A percentile compares a stretch with the other conserved stretches of the same genome.
Evolutionary conservation across 345 rosid genomes (phyloP).

Genomic region (Camelina neglecta): DNA sequence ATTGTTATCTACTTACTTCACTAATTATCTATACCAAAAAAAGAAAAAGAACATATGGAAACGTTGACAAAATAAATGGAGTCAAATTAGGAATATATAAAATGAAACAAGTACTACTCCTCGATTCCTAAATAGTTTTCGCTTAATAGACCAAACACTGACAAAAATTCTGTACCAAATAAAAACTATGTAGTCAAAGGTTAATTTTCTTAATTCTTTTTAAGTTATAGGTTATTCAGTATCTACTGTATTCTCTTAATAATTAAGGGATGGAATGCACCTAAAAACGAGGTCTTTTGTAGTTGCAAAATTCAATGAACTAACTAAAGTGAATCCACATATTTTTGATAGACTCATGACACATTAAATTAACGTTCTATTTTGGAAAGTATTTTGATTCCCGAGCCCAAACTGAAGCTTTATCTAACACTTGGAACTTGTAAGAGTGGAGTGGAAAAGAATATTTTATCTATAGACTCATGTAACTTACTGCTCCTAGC

Average conservation of each 20-base stretch:
- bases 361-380: constrained; percentile 29
- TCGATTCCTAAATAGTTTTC: too few relatives aligned
- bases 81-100: too few relatives aligned
- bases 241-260: too few relatives aligned
- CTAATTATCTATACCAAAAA: not conserved
- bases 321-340: not conserved
- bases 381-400: constrained; percentile 37
- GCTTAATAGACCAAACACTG: too few relatives aligned
- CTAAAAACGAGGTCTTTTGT: constrained; percentile 6
- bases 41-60: not conserved
- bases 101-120: too few relatives aligned
- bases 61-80: too few relatives aligned
- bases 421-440: constrained; percentile 42
- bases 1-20: too few relatives aligned
- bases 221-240: too few relatives aligned
- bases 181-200: too few relatives aligned
- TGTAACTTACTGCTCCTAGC: not conserved
- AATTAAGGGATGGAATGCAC: not conserved
- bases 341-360: not conserved
- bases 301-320: constrained; percentile 35
- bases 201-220: too few relatives aligned
- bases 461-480: constrained; percentile 14
- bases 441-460: constrained; percentile 25
- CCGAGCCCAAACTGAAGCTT: constrained; percentile 38
- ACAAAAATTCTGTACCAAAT: too few relatives aligned